Evolutionary conservation across 768 basidiomycete genomes (phyloP), one percentile per base, ranked within the genome.

Genomic region (Mycena alexandri): DNA sequence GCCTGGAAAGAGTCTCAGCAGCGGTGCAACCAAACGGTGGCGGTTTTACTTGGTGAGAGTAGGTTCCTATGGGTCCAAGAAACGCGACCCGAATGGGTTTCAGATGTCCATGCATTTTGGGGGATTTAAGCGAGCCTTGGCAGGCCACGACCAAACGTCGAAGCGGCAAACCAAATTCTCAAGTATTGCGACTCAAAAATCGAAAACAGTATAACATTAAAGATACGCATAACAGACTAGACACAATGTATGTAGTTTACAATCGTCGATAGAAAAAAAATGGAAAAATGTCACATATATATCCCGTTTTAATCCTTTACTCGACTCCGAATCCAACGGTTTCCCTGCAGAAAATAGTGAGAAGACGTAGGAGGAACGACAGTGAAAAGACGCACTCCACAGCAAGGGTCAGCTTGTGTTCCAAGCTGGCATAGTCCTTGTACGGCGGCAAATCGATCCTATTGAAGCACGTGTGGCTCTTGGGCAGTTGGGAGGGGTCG

Each of bases 381-480:
- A 33, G 29, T 7, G 1, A 47, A 63, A 61, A 36, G 55, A 90
- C 94, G 79, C 79, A 94, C 93, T 97, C 95, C 63, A 96, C 93
- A 61, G 95, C 95, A 69, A 96, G 85, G 4, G 96, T 97, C 69
- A 99, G 82, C 83, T 98, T 98, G 52, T 98, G 93, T 78, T 99
- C 97, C 72, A 99, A 78, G 72, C 90, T 94, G 44, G 93, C 93
- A 76, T 97, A 98, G 73, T 95, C 94, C 76, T 95, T 96, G 79
- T 99, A 99, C 14, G 96, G 94, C n/a, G 98, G 98, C 61, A 99
- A 80, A 81, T 99, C 98, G 73, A 97, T 95, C 48, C 94, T 86
- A 72, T 93, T 99, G 88, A 99, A 99, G 83, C 98, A 99, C 1
- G 93, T 93, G 75, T 94, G 93, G 78, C 92, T 94, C 90, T 99